Conservation (phyloP, 2,329 filamentous ascomycete genomes). For the Ophiostoma sp. region DNA sequence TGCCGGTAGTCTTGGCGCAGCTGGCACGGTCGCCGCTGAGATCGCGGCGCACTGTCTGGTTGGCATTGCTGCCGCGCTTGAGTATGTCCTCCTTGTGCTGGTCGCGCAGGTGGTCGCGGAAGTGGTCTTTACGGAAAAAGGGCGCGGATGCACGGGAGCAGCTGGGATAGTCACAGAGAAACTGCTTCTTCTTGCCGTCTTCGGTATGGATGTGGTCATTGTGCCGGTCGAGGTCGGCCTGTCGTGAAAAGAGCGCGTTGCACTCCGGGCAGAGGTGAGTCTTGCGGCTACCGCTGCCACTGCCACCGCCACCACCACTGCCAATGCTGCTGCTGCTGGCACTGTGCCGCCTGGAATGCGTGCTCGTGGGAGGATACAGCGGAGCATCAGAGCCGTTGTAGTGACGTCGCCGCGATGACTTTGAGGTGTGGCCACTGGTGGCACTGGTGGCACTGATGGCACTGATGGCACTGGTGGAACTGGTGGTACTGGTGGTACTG, state of each 20-base stretch:
- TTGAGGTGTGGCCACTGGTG: neutral
- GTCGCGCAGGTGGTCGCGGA: slow-evolving; percentile 51
- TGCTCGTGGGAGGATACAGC: neutral
- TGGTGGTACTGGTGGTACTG: too few species aligned
- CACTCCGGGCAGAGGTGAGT: slow-evolving; percentile 34
- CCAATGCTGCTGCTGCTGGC: neutral
- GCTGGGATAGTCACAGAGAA: slow-evolving; percentile 48
- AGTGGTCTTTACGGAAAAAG: slow-evolving; percentile 53
- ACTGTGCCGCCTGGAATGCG: neutral
- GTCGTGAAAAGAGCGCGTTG: slow-evolving; percentile 45
- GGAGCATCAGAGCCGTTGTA: neutral
- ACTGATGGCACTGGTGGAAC: too few species aligned
- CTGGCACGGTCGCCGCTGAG: neutral
- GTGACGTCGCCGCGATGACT: neutral
- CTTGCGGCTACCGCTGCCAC: neutral
- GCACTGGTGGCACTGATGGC: neutral
- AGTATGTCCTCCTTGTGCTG: slow-evolving; percentile 52
- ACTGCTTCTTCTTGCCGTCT: slow-evolving; percentile 40
- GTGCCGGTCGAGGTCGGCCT: slow-evolving; percentile 52
- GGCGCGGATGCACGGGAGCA: slow-evolving; percentile 44
- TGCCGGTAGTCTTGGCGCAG: slow-evolving; percentile 32
- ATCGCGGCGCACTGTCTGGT: slow-evolving; percentile 5
- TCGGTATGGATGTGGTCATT: slow-evolving; percentile 45
- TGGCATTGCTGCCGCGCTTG: slow-evolving; percentile 39
- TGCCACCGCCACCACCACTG: too few species aligned